phyloP scores from a whole-genome alignment of 148 eudicot genomes.

The Rhododendron simsii region DNA sequence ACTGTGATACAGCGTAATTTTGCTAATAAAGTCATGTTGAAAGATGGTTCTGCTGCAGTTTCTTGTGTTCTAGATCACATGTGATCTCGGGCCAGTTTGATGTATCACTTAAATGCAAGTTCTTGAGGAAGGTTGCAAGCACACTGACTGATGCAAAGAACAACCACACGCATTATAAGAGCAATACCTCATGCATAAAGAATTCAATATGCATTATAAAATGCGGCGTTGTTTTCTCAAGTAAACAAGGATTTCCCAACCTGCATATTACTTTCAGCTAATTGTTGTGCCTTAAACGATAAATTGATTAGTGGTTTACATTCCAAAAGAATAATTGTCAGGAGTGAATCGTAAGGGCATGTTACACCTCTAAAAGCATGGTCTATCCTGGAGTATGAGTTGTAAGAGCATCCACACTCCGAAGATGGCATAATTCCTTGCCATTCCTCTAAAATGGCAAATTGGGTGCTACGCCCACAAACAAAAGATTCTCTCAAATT shows the following conservation, averaged over 20 bases:
- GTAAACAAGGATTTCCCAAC: neutral
- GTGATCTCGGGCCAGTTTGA: neutral
- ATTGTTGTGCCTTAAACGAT: neutral
- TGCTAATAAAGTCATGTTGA: constrained; percentile 50
- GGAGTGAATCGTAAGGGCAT: neutral
- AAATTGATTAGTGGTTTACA: neutral
- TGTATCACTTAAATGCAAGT: neutral
- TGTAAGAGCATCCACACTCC: neutral
- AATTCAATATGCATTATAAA: neutral
- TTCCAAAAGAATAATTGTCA: neutral
- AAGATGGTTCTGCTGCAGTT: constrained; percentile 4
- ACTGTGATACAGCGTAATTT: constrained; percentile 79
- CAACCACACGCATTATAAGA: neutral
- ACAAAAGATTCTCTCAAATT: too few relatives aligned
- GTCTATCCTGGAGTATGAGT: neutral
- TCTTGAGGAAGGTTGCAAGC: constrained; percentile 1
- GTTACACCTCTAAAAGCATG: neutral
- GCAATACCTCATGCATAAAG: constrained; percentile 1
- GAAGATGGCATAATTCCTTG: too few relatives aligned
- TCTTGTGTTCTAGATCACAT: neutral
- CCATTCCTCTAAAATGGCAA: too few relatives aligned
- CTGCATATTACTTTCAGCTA: neutral
- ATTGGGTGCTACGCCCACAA: too few relatives aligned
- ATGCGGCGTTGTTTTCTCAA: neutral
- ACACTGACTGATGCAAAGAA: neutral